phyloP scores from a whole-genome alignment of 2,329 filamentous ascomycete genomes.

The Lachnellula hyalina region DNA sequence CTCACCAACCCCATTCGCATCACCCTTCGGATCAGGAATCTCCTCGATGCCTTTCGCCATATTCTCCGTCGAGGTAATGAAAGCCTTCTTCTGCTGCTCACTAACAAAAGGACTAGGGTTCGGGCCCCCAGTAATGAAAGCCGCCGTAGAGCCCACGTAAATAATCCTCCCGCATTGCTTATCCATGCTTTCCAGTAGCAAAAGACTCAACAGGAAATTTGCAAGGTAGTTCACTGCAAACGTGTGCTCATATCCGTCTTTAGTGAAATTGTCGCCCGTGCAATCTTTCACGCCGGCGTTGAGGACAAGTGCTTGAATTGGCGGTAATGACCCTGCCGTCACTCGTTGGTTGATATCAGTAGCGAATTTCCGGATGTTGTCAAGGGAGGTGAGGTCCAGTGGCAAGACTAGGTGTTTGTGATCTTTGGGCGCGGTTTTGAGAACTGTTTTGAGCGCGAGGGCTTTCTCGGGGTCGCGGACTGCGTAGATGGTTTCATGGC shows the following conservation, averaged over 20 bases:
- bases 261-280: conserved; percentile 24
- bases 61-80: conserved; percentile 16
- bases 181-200: conserved; percentile 34
- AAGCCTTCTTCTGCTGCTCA: not conserved
- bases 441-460: conserved; percentile 3
- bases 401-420: conserved; percentile 4
- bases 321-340: conserved; percentile 15
- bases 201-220: conserved; percentile 32
- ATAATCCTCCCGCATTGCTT: conserved; percentile 31
- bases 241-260: conserved; percentile 32
- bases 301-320: conserved; percentile 21
- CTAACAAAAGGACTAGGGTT: conserved; percentile 22
- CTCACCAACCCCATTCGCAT: conserved; percentile 5
- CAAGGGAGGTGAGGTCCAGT: conserved; percentile 12
- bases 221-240: conserved; percentile 33
- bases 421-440: conserved; percentile 2
- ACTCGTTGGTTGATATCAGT: conserved; percentile 20
- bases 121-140: conserved; percentile 17
- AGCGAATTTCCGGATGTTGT: conserved; percentile 12
- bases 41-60: conserved; percentile 9
- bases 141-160: not conserved
- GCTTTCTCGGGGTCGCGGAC: conserved; percentile 12
- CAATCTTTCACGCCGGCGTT: conserved; percentile 18
- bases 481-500: conserved; percentile 11
- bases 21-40: not conserved